Evolutionary conservation across 2,329 filamentous ascomycete genomes (phyloP), one percentile per base, ranked within the genome.

Genomic region (Colletotrichum higginsianum): DNA sequence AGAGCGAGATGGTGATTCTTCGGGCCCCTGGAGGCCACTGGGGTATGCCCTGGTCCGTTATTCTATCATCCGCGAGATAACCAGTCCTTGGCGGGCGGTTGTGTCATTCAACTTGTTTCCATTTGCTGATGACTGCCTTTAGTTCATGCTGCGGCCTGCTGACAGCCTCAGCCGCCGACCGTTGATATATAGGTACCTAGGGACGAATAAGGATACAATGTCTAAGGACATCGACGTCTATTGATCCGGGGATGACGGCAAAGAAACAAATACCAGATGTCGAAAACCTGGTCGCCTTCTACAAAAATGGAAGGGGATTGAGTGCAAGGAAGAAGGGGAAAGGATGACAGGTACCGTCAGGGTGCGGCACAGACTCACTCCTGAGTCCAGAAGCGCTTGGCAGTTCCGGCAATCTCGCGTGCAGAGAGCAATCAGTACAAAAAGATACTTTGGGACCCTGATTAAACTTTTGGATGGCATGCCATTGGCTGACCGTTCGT

Each of bases 301-400:
- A 42, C 26, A 40, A 23, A 21, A n/a, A 42, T 44, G 30, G 40
- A 52, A 53, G 21, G 11, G 8, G 8, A 38, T 38, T 38, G 35
- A 38, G 35, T 38, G 35, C 30, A 35, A 35, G 30, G 8, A 35
- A 21, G 49, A 12, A 16, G 13, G 42, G 55, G 15, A 49, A 38
- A 53, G 26, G 18, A 52, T 23, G 38, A 46, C 61, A 55, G 16
- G 68, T 67, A 46, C 64, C 68, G 21, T 47, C 15, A 64, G 53
- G 69, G 46, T 72, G 52, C 66, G 40, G 69, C 53, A 53, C 69
- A 58, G 69, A 9, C 35, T 64, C 40, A 69, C 68, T 68, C 69
- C 66, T 69, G 69, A 72, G 65, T 69, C 69, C 65, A 72, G 65
- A 72, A 64, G 69, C 60, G 60, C 65, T 72, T 72, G 65, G 69